phyloP scores from a whole-genome alignment of 139 green algal genomes.

The Choricystis sp. region DNA sequence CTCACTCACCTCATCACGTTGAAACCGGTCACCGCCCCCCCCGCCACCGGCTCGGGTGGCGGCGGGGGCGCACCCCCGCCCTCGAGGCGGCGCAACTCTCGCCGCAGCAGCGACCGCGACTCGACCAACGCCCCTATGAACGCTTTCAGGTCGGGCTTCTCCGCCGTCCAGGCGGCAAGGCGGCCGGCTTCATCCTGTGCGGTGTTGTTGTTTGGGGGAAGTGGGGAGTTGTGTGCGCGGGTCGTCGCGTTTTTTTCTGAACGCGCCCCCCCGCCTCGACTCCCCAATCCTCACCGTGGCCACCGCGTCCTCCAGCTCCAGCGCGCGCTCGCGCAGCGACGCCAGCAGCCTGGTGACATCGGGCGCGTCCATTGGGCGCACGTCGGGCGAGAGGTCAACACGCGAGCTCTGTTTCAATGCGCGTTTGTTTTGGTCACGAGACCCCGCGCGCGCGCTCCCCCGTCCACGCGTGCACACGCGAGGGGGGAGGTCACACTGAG shows the following conservation, averaged over 20 bases:
- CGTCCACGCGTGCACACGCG: no score
- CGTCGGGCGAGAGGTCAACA: neutral
- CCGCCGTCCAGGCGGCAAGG: neutral
- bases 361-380: neutral
- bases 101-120: neutral
- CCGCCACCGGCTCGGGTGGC: neutral
- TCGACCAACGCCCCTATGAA: neutral
- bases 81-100: neutral
- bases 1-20: constrained; percentile 19
- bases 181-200: neutral
- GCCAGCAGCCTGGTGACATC: neutral
- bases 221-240: neutral
- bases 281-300: neutral
- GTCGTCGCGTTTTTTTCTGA: neutral
- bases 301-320: neutral
- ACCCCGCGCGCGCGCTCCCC: no score
- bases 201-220: neutral
- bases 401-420: neutral
- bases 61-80: no score
- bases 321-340: neutral
- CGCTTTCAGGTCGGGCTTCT: neutral
- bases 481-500: no score
- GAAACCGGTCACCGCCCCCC: constrained; percentile 13
- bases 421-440: no score
- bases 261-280: neutral